Conservation (phyloP, 1,139 yeast genomes). For the Geotrichum macrosporum region DNA sequence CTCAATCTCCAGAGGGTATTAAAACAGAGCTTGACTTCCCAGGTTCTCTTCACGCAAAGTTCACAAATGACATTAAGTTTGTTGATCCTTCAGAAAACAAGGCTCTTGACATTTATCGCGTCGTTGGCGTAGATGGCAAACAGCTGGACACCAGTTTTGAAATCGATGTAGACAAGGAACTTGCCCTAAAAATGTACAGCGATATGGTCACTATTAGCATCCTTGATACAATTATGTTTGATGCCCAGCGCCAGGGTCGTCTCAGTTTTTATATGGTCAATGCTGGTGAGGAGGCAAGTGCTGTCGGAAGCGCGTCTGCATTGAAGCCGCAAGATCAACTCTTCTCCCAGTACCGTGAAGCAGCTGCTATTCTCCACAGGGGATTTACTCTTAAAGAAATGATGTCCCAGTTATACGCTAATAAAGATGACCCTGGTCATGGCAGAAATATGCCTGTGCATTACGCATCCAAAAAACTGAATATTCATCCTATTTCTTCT, state of each 20-base stretch:
- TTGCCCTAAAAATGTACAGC: slow-evolving; percentile 34
- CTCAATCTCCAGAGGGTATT: slow-evolving; percentile 30
- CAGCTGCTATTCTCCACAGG: slow-evolving; percentile 37
- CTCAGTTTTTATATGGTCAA: slow-evolving; percentile 39
- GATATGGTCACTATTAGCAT: slow-evolving; percentile 37
- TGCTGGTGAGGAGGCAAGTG: slow-evolving; percentile 41
- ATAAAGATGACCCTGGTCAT: slow-evolving; percentile 34
- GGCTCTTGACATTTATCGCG: slow-evolving; percentile 35
- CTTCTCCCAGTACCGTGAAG: slow-evolving; percentile 38
- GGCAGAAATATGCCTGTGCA: slow-evolving; percentile 41
- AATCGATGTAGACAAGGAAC: slow-evolving; percentile 30
- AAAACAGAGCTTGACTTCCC: slow-evolving; percentile 34
- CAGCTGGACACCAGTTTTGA: slow-evolving; percentile 30
- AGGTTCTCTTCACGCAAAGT: slow-evolving; percentile 33
- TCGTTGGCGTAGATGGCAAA: slow-evolving; percentile 34
- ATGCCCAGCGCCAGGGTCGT: slow-evolving; percentile 40
- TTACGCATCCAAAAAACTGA: slow-evolving; percentile 33
- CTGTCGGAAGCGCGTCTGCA: slow-evolving; percentile 40
- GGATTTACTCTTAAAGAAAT: slow-evolving; percentile 36
- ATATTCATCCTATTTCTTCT: slow-evolving; percentile 39
- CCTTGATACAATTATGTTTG: slow-evolving; percentile 38
- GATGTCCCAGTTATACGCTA: slow-evolving; percentile 38
- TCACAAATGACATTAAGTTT: slow-evolving; percentile 29
- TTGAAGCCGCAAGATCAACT: slow-evolving; percentile 34
- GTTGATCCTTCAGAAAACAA: slow-evolving; percentile 27